These are phyloP conservation scores for Tetragonia tetragonoides DNA, from an alignment of 148 eudicot species.

Conservation along the genomic window DNA sequence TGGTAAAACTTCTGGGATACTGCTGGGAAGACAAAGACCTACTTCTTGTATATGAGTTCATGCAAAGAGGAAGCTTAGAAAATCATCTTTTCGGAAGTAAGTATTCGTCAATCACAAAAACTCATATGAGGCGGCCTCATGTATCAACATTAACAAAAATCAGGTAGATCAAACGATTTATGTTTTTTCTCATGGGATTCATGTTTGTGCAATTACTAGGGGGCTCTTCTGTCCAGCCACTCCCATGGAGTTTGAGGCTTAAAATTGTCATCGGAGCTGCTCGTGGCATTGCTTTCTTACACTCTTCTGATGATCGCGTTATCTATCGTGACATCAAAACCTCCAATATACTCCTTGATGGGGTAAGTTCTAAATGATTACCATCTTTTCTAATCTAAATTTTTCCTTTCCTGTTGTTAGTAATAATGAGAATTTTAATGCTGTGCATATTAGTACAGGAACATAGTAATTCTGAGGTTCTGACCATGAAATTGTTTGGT, in stretches of 20 bases:
- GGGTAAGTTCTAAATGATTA: conserved; percentile 39
- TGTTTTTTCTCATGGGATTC: background rate
- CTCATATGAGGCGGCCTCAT: no score
- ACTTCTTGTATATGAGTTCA: conserved; percentile 75
- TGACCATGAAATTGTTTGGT: conserved; percentile 12
- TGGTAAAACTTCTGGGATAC: conserved; percentile 78
- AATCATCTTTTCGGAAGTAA: conserved; percentile 86
- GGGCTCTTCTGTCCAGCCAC: conserved; percentile 73
- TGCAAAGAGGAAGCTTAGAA: conserved; percentile 83
- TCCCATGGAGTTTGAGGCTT: conserved; percentile 78
- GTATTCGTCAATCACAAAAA: conserved; percentile 10
- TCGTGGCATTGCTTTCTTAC: conserved; percentile 70
- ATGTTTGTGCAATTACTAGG: conserved; percentile 33
- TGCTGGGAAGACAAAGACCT: conserved; percentile 70
- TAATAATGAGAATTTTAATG: background rate
- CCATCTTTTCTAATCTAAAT: background rate
- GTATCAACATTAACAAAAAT: no score
- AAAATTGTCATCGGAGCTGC: conserved; percentile 82
- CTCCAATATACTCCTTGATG: conserved; percentile 79
- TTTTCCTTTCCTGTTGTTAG: background rate
- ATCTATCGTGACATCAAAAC: conserved; percentile 83
- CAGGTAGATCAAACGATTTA: no score
- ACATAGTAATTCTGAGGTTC: background rate
- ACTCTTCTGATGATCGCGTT: conserved; percentile 55
- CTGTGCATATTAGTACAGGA: background rate